Conservation (phyloP, 2,329 filamentous ascomycete genomes). For the Trichoderma polysporum region DNA sequence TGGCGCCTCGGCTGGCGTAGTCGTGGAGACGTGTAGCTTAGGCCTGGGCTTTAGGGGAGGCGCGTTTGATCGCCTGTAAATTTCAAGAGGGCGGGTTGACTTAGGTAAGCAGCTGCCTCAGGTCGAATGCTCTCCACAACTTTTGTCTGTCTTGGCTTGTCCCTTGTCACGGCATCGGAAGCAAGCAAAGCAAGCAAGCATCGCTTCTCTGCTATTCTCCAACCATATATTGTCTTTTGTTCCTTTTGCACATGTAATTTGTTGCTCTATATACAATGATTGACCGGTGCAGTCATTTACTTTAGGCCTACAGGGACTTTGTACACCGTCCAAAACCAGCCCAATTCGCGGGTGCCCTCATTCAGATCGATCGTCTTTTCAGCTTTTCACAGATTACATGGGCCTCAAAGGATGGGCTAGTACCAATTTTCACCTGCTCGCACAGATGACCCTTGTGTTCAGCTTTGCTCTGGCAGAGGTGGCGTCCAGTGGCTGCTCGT, state of each 20-base stretch:
- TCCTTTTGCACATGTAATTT: not conserved
- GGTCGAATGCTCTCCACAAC: not conserved
- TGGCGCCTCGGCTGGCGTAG: constrained; percentile 2
- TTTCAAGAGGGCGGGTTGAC: not conserved
- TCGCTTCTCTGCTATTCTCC: not conserved
- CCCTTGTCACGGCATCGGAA: not conserved
- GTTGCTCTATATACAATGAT: not conserved
- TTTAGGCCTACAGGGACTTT: not conserved
- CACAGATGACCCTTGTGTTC: constrained; percentile 10
- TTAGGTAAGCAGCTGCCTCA: constrained; percentile 14
- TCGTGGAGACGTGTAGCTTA: constrained; percentile 9
- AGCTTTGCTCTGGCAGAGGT: constrained; percentile 14
- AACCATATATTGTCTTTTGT: not conserved
- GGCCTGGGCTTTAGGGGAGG: not conserved
- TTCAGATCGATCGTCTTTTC: not conserved
- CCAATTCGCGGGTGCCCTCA: not conserved
- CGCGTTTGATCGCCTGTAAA: constrained; percentile 12
- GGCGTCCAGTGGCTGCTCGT: constrained; percentile 11
- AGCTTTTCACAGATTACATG: not conserved
- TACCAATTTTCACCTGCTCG: not conserved
- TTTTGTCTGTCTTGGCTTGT: not conserved
- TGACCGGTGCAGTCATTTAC: too few relatives aligned
- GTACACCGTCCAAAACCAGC: not conserved
- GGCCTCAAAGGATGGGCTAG: not conserved
- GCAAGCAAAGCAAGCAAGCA: not conserved